phyloP scores from a whole-genome alignment of 495 filamentous ascomycete species.

The Penicillium desertorum region DNA sequence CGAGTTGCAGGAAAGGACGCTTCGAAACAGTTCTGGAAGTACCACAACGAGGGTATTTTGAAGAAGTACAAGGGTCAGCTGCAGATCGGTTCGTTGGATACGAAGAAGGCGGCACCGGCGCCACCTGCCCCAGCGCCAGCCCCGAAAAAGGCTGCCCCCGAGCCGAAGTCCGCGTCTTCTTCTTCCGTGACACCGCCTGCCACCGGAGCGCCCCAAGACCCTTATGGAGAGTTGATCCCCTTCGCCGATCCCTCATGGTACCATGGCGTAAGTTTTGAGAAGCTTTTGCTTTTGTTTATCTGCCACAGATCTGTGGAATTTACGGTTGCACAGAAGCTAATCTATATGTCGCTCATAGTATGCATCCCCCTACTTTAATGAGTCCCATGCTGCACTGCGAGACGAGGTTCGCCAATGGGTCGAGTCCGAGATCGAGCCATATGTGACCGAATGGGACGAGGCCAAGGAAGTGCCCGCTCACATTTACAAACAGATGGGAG shows the following conservation, averaged over 20 bases:
- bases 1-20: slow-evolving; percentile 95
- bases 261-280: slow-evolving; percentile 69
- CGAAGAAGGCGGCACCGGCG: slow-evolving; percentile 66
- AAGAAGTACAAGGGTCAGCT: slow-evolving; percentile 92
- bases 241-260: slow-evolving; percentile 96
- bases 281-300: background rate
- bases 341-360: slow-evolving; percentile 55
- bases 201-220: slow-evolving; percentile 67
- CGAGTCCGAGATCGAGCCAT: slow-evolving; percentile 82
- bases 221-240: slow-evolving; percentile 82
- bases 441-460: slow-evolving; percentile 96
- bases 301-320: background rate
- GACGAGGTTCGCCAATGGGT: slow-evolving; percentile 91
- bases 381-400: slow-evolving; percentile 85
- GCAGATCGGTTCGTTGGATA: slow-evolving; percentile 85
- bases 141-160: slow-evolving; percentile 50
- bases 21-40: slow-evolving; percentile 99
- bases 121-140: slow-evolving; percentile 52
- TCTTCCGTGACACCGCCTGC: slow-evolving; percentile 36
- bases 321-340: slow-evolving; percentile 6
- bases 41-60: slow-evolving; percentile 90
- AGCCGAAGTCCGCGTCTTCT: slow-evolving; percentile 47
- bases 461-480: slow-evolving; percentile 78
- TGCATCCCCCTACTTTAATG: slow-evolving; percentile 93
- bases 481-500: slow-evolving; percentile 95